phyloP scores from a whole-genome alignment of 352 stramenopile genomes.

The Globisporangium spiculum region DNA sequence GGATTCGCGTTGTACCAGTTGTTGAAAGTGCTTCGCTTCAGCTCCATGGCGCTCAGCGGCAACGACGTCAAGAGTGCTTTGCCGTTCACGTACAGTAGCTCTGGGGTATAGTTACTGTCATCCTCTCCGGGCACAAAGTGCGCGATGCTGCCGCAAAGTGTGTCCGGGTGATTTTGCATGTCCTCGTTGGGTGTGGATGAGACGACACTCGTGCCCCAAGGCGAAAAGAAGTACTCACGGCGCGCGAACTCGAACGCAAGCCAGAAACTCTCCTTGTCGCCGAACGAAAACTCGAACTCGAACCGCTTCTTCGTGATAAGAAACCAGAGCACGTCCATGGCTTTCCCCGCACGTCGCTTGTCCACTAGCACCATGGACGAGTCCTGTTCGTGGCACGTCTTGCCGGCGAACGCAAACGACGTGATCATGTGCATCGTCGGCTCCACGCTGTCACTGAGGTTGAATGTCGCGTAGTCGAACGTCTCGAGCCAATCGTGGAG shows the following conservation, averaged over 20 bases:
- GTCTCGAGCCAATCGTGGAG: constrained; percentile 48
- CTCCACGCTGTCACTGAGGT: constrained; percentile 15
- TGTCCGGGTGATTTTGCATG: constrained; percentile 41
- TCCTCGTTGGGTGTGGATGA: constrained; percentile 47
- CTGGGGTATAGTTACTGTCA: not conserved
- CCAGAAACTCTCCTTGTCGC: constrained; percentile 71
- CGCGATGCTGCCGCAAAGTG: constrained; percentile 51
- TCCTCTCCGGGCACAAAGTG: constrained; percentile 42
- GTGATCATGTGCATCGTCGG: constrained; percentile 39
- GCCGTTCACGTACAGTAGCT: constrained; percentile 16
- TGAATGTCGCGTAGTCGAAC: constrained; percentile 55
- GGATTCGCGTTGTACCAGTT: constrained; percentile 45
- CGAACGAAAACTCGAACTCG: constrained; percentile 48
- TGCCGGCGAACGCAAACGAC: constrained; percentile 39
- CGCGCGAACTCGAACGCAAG: constrained; percentile 52
- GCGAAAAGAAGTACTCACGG: constrained; percentile 53
- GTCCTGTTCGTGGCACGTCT: constrained; percentile 59
- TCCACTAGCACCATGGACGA: constrained; percentile 57
- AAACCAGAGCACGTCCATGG: constrained; percentile 38
- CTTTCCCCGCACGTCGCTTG: constrained; percentile 33
- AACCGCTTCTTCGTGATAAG: constrained; percentile 45
- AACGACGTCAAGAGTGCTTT: constrained; percentile 38
- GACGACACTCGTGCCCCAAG: constrained; percentile 45
- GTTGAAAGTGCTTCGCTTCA: constrained; percentile 27
- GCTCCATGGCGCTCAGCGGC: constrained; percentile 19